A percentile compares a stretch with the other conserved stretches of the same genome.
Conservation (phyloP, 2,329 filamentous ascomycete species). For the Fonsecaea erecta region DNA sequence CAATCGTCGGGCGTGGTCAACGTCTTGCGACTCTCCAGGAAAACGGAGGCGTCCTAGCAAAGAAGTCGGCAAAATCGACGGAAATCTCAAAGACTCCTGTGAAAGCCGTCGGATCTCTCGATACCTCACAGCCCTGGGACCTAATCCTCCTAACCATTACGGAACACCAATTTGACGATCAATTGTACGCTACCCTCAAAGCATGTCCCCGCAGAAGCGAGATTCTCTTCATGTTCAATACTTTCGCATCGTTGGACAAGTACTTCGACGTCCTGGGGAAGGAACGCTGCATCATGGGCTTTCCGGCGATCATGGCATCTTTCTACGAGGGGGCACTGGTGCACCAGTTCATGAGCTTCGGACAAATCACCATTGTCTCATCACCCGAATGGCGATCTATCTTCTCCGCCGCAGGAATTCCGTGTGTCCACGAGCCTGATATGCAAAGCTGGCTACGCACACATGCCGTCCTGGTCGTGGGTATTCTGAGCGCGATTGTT, state of each 20-base stretch:
- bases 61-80: slow-evolving; percentile 20
- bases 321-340: slow-evolving; percentile 16
- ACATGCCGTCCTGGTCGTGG: slow-evolving; percentile 22
- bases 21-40: slow-evolving; percentile 16
- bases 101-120: slow-evolving; percentile 14
- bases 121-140: slow-evolving; percentile 20
- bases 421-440: slow-evolving; percentile 22
- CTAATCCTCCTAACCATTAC: slow-evolving; percentile 20
- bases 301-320: slow-evolving; percentile 18
- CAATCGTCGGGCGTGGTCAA: slow-evolving; percentile 20
- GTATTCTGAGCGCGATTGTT: slow-evolving; percentile 18
- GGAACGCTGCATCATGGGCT: slow-evolving; percentile 22
- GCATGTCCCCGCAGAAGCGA: slow-evolving; percentile 17
- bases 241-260: slow-evolving; percentile 17
- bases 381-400: slow-evolving; percentile 22
- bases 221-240: slow-evolving; percentile 24
- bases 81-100: slow-evolving; percentile 21
- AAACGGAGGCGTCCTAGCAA: slow-evolving; percentile 13
- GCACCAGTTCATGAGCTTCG: slow-evolving; percentile 14
- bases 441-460: slow-evolving; percentile 27
- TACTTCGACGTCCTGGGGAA: slow-evolving; percentile 21
- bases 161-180: slow-evolving; percentile 19
- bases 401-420: slow-evolving; percentile 22
- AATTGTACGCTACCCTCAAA: slow-evolving; percentile 19
- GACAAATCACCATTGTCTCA: slow-evolving; percentile 20